These are phyloP conservation scores for Chlorella sp. DNA, from an alignment of 139 green algal species.

Conservation along the genomic window DNA sequence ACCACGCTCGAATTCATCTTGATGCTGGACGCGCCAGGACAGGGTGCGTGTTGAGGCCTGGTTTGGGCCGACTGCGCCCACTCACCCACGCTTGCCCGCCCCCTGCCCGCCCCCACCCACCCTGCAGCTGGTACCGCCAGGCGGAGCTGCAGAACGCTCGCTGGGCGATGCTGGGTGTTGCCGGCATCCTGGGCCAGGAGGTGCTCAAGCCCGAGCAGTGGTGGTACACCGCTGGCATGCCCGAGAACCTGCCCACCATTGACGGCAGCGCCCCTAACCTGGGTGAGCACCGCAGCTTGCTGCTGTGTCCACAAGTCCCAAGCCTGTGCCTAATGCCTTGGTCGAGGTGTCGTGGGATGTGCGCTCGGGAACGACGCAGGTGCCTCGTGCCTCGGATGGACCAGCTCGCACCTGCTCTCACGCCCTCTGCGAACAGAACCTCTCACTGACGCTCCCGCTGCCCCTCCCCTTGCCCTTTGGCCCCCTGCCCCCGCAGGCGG, in stretches of 20 bases:
- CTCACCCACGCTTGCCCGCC: background rate
- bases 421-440: background rate
- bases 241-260: conserved; percentile 41
- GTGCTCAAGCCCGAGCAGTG: conserved; percentile 42
- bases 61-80: no score
- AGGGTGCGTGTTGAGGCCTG: no score
- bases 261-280: conserved; percentile 22
- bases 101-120: background rate
- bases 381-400: no score
- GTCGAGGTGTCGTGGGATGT: no score
- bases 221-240: conserved; percentile 51
- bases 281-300: background rate
- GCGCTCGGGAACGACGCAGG: no score
- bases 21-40: no score
- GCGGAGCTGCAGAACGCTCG: conserved; percentile 90
- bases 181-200: conserved; percentile 77
- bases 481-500: conserved; percentile 5
- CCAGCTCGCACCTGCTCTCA: no score
- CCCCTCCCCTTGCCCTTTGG: background rate
- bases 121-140: conserved; percentile 76
- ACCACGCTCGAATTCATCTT: no score
- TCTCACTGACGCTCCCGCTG: background rate
- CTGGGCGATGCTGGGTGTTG: conserved; percentile 93
- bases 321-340: no score
- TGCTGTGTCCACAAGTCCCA: no score